A percentile compares a stretch with the other conserved stretches of the same genome.
These are phyloP conservation scores for Phytophthora palmivora DNA, from an alignment of 352 stramenopile genomes.

Conservation along the genomic window DNA sequence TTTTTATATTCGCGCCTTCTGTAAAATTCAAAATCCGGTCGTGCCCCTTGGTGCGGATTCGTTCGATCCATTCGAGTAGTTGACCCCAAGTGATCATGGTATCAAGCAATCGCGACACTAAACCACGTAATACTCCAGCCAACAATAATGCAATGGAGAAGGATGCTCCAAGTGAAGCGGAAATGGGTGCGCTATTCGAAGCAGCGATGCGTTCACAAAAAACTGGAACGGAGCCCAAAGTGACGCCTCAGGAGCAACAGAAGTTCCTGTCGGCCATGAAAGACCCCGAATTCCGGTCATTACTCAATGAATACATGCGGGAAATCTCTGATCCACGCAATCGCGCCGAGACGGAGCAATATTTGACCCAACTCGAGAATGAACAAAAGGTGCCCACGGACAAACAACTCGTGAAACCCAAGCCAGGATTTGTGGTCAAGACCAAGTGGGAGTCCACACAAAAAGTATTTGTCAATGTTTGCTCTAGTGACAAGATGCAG, in stretches of 20 bases:
- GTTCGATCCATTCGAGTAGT: slow-evolving; percentile 15
- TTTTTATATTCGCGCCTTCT: slow-evolving; percentile 10
- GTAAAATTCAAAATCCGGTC: slow-evolving; percentile 15
- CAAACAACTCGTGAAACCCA: slow-evolving; percentile 89
- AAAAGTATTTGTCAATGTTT: slow-evolving; percentile 96
- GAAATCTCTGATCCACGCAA: slow-evolving; percentile 93
- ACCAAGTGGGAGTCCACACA: slow-evolving; percentile 52
- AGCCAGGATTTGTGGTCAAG: slow-evolving; percentile 93
- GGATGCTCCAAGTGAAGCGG: slow-evolving; percentile 41
- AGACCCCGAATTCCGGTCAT: slow-evolving; percentile 90
- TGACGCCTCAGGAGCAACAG: slow-evolving; percentile 62
- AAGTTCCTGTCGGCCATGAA: slow-evolving; percentile 92
- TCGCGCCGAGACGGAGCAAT: slow-evolving; percentile 90
- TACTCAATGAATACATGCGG: slow-evolving; percentile 95
- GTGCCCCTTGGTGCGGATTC: slow-evolving; percentile 15
- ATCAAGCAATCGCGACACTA: slow-evolving; percentile 2
- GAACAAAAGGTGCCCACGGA: slow-evolving; percentile 89
- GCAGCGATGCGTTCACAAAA: slow-evolving; percentile 46
- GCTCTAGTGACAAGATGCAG: slow-evolving; percentile 85
- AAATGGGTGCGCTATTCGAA: slow-evolving; percentile 60
- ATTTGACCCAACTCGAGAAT: slow-evolving; percentile 89
- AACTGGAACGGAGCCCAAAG: slow-evolving; percentile 1
- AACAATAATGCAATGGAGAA: slow-evolving; percentile 26
- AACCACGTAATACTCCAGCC: not conserved
- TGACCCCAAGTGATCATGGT: slow-evolving; percentile 18